These are phyloP conservation scores for Hemisphaericaspora subhashii DNA, from an alignment of 1,139 yeast species.

Conservation along the genomic window DNA sequence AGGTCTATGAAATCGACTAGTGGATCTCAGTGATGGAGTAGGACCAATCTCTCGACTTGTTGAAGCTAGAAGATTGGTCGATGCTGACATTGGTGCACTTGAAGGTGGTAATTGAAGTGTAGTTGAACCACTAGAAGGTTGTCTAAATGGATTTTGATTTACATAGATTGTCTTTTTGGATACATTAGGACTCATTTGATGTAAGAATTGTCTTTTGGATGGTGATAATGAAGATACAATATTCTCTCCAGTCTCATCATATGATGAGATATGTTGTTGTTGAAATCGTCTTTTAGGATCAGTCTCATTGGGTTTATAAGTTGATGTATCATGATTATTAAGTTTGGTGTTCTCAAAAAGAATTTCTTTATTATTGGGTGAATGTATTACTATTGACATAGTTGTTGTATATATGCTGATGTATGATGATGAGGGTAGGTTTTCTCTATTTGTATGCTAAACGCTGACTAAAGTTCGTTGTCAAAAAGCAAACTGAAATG, in stretches of 20 bases:
- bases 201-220: slow-evolving; percentile 32
- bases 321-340: neutral
- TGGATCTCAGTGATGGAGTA: no score
- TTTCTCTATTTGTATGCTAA: no score
- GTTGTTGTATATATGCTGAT: no score
- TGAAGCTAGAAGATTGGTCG: slow-evolving; percentile 1
- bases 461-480: no score
- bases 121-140: slow-evolving; percentile 6
- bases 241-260: neutral
- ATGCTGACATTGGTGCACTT: slow-evolving; percentile 4
- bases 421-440: no score
- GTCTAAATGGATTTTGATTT: slow-evolving; percentile 15
- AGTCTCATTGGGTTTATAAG: neutral
- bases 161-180: slow-evolving; percentile 29
- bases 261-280: slow-evolving; percentile 4
- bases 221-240: slow-evolving; percentile 21
- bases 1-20: slow-evolving; percentile 18
- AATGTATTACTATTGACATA: slow-evolving; percentile 2
- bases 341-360: slow-evolving; percentile 2
- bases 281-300: slow-evolving; percentile 1
- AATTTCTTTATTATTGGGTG: slow-evolving; percentile 3
- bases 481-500: no score
- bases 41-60: neutral
- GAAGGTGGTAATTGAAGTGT: slow-evolving; percentile 4
- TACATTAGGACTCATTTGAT: slow-evolving; percentile 47